Evolutionary conservation across 1,139 yeast genomes (phyloP).

Genomic region (Ogataea hybrid): DNA sequence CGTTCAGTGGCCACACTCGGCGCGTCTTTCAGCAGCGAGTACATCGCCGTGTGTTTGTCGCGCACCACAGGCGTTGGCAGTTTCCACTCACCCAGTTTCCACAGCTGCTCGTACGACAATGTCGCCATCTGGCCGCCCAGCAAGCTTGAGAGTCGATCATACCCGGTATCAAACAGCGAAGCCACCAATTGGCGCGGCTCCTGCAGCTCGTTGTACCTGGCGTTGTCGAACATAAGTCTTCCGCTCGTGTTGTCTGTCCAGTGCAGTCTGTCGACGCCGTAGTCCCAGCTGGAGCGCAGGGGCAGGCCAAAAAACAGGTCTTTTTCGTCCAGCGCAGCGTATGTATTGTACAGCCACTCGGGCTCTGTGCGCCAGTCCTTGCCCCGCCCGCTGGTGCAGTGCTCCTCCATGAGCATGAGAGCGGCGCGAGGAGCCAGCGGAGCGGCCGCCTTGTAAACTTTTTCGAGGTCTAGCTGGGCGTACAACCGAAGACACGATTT

Average conservation of each 20-base stretch:
- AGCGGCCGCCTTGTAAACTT: conserved; percentile 38
- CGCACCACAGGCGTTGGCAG: conserved; percentile 44
- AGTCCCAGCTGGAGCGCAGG: conserved; percentile 48
- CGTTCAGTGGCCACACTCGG: conserved; percentile 15
- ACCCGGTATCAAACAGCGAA: conserved; percentile 42
- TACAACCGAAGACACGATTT: conserved; percentile 39
- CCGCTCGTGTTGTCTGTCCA: conserved; percentile 38
- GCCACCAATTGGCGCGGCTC: conserved; percentile 17
- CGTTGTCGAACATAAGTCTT: conserved; percentile 55
- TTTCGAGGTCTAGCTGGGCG: conserved; percentile 34
- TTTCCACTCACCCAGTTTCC: conserved; percentile 77
- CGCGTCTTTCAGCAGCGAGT: conserved; percentile 44
- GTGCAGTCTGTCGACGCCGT: conserved; percentile 44
- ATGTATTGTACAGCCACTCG: conserved; percentile 38
- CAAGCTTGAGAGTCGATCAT: conserved; percentile 46
- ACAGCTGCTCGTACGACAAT: conserved; percentile 49
- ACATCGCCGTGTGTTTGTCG: conserved; percentile 43
- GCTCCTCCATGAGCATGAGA: conserved; percentile 56
- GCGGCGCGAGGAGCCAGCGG: conserved; percentile 45
- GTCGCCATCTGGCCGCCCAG: conserved; percentile 21
- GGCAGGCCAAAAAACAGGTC: conserved; percentile 69
- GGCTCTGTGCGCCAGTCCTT: conserved; percentile 21
- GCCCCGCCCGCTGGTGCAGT: conserved; percentile 22
- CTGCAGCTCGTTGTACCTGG: conserved; percentile 49
- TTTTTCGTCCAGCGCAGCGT: conserved; percentile 51